Evolutionary conservation across 495 filamentous ascomycete genomes (phyloP), one percentile per base, ranked within the genome.

Genomic region (Polyplosphaeria fusca): DNA sequence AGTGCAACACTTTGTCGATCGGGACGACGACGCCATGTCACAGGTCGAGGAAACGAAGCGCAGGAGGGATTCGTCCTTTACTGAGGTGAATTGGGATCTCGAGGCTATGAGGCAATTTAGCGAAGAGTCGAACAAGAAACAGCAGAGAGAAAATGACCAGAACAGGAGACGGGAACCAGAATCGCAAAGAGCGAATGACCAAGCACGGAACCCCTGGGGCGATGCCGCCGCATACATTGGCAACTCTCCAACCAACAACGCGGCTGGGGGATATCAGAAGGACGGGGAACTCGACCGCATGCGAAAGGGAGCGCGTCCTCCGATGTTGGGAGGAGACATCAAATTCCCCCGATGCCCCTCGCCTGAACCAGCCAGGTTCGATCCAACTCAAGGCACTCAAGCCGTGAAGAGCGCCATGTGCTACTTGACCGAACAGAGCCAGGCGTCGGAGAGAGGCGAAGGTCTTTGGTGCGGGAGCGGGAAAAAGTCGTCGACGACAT

Each of bases 251-350:
- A 73, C 16, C n/a, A n/a, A n/a, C n/a, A n/a, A n/a, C n/a, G 64
- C 44, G 14, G 67, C 69, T 13, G 70, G 73, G 58, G 73, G 68
- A 42, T 71, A 65, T 64, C 73, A 72, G 56, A 76, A 68, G 67
- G 73, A 77, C 67, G 63, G 67, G 54, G 63, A 78, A 67, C 64
- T 77, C 37, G 69, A 69, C 46, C 70, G 67, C 53, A 80, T 77
- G 78, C 83, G 71, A 12, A 73, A 73, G 39, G 75, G 73, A 11
- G 76, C 77, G 4, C 81, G 76, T 55, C 91, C 91, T 16, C 91
- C 91, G 2, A 92, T 95, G 89, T 81, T 94, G 5, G 91, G 91
- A 38, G 59, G 71, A 22, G 86, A 92, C 50, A 76, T 95, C 47
- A 73, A 76, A 19, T 89, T 95, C 63, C 86, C 88, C 3, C 79